Evolutionary conservation across 257 asterid genomes (phyloP).

Genomic region (Fraxinus cuspidata): DNA sequence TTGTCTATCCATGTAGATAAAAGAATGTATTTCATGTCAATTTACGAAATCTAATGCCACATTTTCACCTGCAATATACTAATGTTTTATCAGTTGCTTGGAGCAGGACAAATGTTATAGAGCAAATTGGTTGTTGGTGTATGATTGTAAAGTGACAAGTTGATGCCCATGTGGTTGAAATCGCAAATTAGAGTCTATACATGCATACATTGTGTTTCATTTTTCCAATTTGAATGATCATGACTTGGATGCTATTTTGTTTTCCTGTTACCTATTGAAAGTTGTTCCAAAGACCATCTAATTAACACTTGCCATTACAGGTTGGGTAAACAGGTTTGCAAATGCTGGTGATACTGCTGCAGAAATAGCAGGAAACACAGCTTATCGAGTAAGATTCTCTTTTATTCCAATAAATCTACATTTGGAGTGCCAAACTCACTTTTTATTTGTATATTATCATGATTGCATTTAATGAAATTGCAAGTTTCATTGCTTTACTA

Average conservation of each 20-base stretch:
- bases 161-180: not conserved
- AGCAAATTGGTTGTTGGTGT: not conserved
- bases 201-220: constrained; percentile 3
- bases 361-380: constrained; percentile 93
- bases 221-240: constrained; percentile 10
- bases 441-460: too few relatives aligned
- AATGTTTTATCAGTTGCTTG: not conserved
- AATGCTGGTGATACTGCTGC: constrained; percentile 93
- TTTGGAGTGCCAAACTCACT: too few relatives aligned
- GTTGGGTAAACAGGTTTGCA: constrained; percentile 98
- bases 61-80: not conserved
- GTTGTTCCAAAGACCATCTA: constrained; percentile 1
- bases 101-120: not conserved
- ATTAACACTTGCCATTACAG: constrained; percentile 42
- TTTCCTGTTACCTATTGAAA: not conserved
- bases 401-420: not conserved
- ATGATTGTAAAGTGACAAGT: not conserved
- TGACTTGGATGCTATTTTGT: constrained; percentile 2
- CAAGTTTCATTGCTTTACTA: too few relatives aligned
- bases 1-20: not conserved
- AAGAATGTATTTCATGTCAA: not conserved
- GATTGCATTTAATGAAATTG: too few relatives aligned
- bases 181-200: constrained; percentile 9
- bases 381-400: constrained; percentile 59
- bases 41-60: not conserved